Evolutionary conservation across 2,329 filamentous ascomycete species (phyloP).

Genomic region (Diaporthe capsici): DNA sequence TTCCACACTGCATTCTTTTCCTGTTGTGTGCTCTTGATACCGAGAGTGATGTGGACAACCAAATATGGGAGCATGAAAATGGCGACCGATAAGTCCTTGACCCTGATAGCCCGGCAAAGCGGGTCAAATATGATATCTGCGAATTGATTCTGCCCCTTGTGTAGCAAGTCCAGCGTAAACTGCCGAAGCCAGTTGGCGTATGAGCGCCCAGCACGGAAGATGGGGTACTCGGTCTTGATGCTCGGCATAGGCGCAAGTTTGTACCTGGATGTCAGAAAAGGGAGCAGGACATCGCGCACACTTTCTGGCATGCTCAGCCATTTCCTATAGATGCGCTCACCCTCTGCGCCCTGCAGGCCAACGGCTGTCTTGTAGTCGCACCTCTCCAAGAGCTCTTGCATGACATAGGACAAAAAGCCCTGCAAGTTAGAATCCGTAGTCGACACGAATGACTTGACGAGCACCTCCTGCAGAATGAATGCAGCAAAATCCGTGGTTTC

Average conservation of each 20-base stretch:
- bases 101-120: conserved; percentile 84
- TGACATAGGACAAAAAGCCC: conserved; percentile 92
- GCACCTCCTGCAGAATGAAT: conserved; percentile 86
- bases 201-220: conserved; percentile 77
- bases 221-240: conserved; percentile 77
- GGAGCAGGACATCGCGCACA: conserved; percentile 85
- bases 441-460: conserved; percentile 93
- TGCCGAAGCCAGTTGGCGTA: conserved; percentile 87
- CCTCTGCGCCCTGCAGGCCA: conserved; percentile 60
- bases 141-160: conserved; percentile 81
- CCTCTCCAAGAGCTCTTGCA: conserved; percentile 89
- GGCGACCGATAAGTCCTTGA: conserved; percentile 87
- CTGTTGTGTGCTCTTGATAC: conserved; percentile 70
- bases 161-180: conserved; percentile 86
- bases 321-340: conserved; percentile 75
- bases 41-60: conserved; percentile 85
- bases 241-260: conserved; percentile 74
- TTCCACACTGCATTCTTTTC: conserved; percentile 76
- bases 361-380: conserved; percentile 78
- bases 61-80: conserved; percentile 92
- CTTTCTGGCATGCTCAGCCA: conserved; percentile 85
- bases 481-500: conserved; percentile 90
- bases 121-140: conserved; percentile 85
- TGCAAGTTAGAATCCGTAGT: conserved; percentile 90
- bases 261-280: conserved; percentile 90